These are phyloP conservation scores for Plasmodium knowlesi DNA, from an alignment of 169 alveolate species.

Conservation along the genomic window DNA sequence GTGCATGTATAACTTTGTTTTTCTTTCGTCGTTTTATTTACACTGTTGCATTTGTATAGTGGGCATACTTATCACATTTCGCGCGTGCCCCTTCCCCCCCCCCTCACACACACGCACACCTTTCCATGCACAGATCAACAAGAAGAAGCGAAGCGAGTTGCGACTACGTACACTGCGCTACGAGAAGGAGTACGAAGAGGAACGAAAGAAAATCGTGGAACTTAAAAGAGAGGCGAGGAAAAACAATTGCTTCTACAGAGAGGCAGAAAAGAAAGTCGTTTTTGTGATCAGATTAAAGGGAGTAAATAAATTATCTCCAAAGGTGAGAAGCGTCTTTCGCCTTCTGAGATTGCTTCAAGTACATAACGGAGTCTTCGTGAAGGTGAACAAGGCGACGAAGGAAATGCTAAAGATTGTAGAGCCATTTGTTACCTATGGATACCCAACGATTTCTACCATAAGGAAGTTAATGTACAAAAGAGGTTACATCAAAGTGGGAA, in stretches of 20 bases:
- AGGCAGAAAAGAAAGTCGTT: slow-evolving; percentile 95
- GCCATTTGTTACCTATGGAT: slow-evolving; percentile 98
- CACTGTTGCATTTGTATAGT: neutral
- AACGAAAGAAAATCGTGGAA: slow-evolving; percentile 78
- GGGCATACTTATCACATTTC: neutral
- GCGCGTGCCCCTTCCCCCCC: neutral
- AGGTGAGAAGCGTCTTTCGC: slow-evolving; percentile 94
- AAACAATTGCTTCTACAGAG: slow-evolving; percentile 84
- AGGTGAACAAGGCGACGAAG: slow-evolving; percentile 97
- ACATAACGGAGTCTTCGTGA: slow-evolving; percentile 98
- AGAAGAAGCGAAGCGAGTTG: slow-evolving; percentile 61
- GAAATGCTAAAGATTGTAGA: slow-evolving; percentile 97
- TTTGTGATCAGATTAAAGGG: slow-evolving; percentile 96
- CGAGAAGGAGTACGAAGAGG: slow-evolving; percentile 83
- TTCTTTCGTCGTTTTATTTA: neutral
- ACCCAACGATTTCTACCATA: slow-evolving; percentile 95
- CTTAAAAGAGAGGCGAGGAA: slow-evolving; percentile 85
- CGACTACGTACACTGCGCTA: slow-evolving; percentile 81
- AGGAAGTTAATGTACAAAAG: slow-evolving; percentile 97
- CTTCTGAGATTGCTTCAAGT: slow-evolving; percentile 98
- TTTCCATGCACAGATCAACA: neutral
- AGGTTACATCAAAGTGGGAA: slow-evolving; percentile 94
- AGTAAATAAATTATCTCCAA: slow-evolving; percentile 98
- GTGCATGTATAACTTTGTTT: neutral
- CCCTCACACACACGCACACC: neutral